Conservation (phyloP, 495 filamentous ascomycete genomes). For the Penicillium dipodomyicola region DNA sequence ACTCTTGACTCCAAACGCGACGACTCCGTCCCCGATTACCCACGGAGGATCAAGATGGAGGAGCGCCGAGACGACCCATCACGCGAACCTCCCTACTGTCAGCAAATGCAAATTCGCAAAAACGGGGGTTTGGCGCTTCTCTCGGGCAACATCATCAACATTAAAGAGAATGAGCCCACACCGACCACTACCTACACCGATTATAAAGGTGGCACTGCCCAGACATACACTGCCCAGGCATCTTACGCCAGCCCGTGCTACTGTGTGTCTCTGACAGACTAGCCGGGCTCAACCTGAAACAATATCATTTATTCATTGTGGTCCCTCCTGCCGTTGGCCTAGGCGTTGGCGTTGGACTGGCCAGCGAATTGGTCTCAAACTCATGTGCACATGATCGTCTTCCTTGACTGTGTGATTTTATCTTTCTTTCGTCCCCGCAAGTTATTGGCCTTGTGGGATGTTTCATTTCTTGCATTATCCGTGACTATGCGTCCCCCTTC, state of each 20-base stretch:
- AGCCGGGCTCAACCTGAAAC: constrained; percentile 23
- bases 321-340: constrained; percentile 18
- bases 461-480: constrained; percentile 12
- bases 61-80: constrained; percentile 60
- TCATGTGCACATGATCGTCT: constrained; percentile 33
- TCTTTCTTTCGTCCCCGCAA: constrained; percentile 11
- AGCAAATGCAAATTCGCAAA: constrained; percentile 64
- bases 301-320: constrained; percentile 24
- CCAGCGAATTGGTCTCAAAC: constrained; percentile 18
- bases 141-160: constrained; percentile 50
- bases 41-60: constrained; percentile 73
- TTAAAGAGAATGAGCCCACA: constrained; percentile 58
- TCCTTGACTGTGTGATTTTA: constrained; percentile 26
- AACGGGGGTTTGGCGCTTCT: constrained; percentile 46
- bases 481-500: constrained; percentile 1
- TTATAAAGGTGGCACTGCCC: constrained; percentile 23
- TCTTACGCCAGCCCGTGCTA: constrained; percentile 44
- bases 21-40: constrained; percentile 49
- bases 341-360: constrained; percentile 30
- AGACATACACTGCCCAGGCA: constrained; percentile 43
- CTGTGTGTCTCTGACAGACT: constrained; percentile 43
- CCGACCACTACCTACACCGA: constrained; percentile 37
- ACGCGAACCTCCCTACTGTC: constrained; percentile 57
- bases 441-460: constrained; percentile 7
- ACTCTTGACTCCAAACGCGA: constrained; percentile 19